Percentiles rank a stretch among this genome's conserved stretches.
phyloP scores from a whole-genome alignment of 495 filamentous ascomycete genomes.

The Umbilicaria muhlenbergii region DNA sequence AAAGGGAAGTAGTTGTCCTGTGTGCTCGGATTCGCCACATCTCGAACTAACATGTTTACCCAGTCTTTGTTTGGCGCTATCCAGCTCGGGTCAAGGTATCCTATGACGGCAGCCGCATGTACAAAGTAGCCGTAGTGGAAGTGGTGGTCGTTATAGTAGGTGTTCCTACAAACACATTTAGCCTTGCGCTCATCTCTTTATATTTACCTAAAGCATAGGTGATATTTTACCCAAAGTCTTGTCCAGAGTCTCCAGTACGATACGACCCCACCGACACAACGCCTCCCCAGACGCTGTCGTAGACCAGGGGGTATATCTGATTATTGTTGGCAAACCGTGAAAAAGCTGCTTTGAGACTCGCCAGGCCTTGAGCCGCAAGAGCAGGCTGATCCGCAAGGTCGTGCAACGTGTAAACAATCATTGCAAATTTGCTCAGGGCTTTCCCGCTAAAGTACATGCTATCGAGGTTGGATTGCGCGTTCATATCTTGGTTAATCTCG shows the following conservation, averaged over 20 bases:
- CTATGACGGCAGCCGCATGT: constrained; percentile 75
- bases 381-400: constrained; percentile 45
- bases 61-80: constrained; percentile 54
- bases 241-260: constrained; percentile 48
- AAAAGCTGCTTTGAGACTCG: constrained; percentile 59
- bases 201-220: no score
- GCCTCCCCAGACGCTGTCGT: constrained; percentile 74
- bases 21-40: constrained; percentile 60
- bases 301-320: constrained; percentile 65
- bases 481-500: constrained; percentile 62
- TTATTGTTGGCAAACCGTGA: constrained; percentile 59
- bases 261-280: constrained; percentile 72
- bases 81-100: constrained; percentile 65
- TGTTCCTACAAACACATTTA: constrained; percentile 26
- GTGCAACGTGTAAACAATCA: constrained; percentile 50
- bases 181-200: no score
- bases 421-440: constrained; percentile 77
- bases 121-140: constrained; percentile 90
- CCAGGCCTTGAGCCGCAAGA: constrained; percentile 44
- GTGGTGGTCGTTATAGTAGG: constrained; percentile 90
- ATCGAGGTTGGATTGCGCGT: constrained; percentile 53
- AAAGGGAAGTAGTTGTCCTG: constrained; percentile 69
- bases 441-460: constrained; percentile 97
- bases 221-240: constrained; percentile 45
- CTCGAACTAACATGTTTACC: constrained; percentile 64